Conservation (phyloP, 306 rosid genomes). For the Boehmeria nivea region DNA sequence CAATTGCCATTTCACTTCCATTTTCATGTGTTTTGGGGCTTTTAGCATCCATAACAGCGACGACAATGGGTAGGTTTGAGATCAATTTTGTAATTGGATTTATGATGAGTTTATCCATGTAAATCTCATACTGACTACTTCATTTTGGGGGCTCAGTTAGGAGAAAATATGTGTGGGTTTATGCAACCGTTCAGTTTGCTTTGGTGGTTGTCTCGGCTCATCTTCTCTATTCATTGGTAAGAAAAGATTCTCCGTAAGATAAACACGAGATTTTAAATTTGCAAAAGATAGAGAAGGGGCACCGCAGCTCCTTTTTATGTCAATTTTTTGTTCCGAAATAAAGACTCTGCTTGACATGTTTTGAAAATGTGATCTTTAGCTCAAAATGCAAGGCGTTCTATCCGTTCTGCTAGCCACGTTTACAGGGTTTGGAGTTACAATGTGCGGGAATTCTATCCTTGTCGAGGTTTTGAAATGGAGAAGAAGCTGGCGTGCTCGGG, state of each 20-base stretch:
- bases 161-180: slow-evolving; percentile 69
- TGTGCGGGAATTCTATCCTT: slow-evolving; percentile 47
- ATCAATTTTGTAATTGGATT: slow-evolving; percentile 12
- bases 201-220: slow-evolving; percentile 56
- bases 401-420: slow-evolving; percentile 66
- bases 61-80: slow-evolving; percentile 59
- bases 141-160: slow-evolving; percentile 38
- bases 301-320: too few species aligned
- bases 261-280: neutral
- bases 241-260: neutral
- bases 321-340: too few species aligned
- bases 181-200: slow-evolving; percentile 54
- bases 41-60: slow-evolving; percentile 72
- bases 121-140: neutral
- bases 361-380: slow-evolving; percentile 30
- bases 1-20: slow-evolving; percentile 70
- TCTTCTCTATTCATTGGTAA: slow-evolving; percentile 61
- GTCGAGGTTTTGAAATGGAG: slow-evolving; percentile 43
- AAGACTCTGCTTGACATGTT: neutral
- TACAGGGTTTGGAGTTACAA: slow-evolving; percentile 64
- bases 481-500: slow-evolving; percentile 23
- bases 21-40: slow-evolving; percentile 79
- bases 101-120: too few species aligned
- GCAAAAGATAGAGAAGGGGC: too few species aligned
- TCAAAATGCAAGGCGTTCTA: slow-evolving; percentile 55